Conservation (phyloP, 495 filamentous ascomycete species). For the Annulohypoxylon stygium region DNA sequence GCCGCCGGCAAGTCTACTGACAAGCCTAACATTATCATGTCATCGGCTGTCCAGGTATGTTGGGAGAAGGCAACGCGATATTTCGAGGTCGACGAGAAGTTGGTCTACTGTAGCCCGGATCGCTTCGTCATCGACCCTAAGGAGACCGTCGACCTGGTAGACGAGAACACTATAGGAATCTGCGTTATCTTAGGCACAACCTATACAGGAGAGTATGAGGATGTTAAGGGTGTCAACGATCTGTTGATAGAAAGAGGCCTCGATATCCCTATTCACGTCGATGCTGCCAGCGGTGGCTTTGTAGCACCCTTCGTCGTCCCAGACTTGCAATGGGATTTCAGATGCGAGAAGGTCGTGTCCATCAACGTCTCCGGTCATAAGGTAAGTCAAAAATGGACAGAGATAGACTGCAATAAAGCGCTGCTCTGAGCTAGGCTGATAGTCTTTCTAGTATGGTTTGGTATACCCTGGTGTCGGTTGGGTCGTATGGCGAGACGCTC, state of each 20-base stretch:
- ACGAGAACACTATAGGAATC: conserved; percentile 97
- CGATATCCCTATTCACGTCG: conserved; percentile 88
- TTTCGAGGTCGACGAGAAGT: conserved; percentile 92
- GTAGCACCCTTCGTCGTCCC: conserved; percentile 90
- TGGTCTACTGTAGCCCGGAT: conserved; percentile 83
- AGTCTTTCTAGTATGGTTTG: conserved; percentile 60
- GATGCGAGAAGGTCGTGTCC: conserved; percentile 84
- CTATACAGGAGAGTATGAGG: conserved; percentile 96
- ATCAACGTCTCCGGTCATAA: conserved; percentile 97
- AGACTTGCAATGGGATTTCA: conserved; percentile 87
- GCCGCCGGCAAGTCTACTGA: conserved; percentile 80
- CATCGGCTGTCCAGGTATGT: conserved; percentile 91
- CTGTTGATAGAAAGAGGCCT: conserved; percentile 76
- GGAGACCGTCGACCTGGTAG: conserved; percentile 83
- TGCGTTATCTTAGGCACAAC: conserved; percentile 90
- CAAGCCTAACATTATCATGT: conserved; percentile 91
- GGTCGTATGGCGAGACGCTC: conserved; percentile 87
- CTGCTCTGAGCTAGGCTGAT: conserved; percentile 5
- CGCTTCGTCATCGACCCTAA: conserved; percentile 90
- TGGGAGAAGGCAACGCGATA: conserved; percentile 98
- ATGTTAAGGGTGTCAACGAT: conserved; percentile 90
- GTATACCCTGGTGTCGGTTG: conserved; percentile 94
- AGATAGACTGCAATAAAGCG: background rate
- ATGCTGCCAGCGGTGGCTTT: conserved; percentile 91
- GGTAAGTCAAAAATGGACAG: conserved; percentile 63